Conservation (phyloP, 139 green algal species). For the Asterochloris erici region DNA sequence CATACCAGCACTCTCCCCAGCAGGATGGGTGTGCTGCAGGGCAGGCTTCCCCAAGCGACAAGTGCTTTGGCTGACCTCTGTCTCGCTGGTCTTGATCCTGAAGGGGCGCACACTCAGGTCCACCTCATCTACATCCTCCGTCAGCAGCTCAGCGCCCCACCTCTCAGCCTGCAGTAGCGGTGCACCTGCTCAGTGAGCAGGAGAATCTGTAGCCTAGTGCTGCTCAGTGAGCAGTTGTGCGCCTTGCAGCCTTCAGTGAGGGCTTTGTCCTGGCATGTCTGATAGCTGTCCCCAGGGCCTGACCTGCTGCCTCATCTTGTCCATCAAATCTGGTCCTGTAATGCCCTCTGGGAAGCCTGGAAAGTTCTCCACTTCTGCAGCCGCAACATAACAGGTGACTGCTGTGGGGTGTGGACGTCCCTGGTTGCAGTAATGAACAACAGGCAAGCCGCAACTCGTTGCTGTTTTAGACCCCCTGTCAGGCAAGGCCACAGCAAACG, state of each 20-base stretch:
- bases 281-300: no score
- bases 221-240: neutral
- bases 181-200: neutral
- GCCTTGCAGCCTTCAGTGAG: neutral
- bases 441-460: neutral
- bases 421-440: no score
- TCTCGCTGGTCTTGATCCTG: conserved; percentile 63
- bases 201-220: neutral
- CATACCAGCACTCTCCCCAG: neutral
- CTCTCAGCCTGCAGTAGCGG: conserved; percentile 72
- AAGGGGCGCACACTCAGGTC: conserved; percentile 83
- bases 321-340: conserved; percentile 97
- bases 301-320: conserved; percentile 91
- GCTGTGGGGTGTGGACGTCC: neutral
- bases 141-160: conserved; percentile 87
- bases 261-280: no score
- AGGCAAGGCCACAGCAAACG: conserved; percentile 7
- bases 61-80: conserved; percentile 31
- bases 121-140: conserved; percentile 91
- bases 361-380: conserved; percentile 11
- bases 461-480: conserved; percentile 21
- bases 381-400: neutral
- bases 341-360: conserved; percentile 94
- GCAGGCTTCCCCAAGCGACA: neutral
- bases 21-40: neutral